Evolutionary conservation across 2,329 filamentous ascomycete genomes (phyloP).

Genomic region (Trichoderma breve): DNA sequence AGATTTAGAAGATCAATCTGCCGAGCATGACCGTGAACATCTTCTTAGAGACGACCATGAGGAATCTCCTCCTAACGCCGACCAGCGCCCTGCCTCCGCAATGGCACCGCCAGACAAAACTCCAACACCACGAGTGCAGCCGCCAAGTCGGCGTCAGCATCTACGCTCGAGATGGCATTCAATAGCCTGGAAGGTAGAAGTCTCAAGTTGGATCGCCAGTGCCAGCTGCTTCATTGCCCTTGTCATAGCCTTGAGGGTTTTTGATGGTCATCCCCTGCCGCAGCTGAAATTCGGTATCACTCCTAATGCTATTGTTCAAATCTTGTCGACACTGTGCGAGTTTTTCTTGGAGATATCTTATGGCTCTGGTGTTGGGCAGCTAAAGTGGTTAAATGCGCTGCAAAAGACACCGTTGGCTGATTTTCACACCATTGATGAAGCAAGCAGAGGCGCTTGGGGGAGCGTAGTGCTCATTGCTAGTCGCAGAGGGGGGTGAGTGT

Average conservation of each 20-base stretch:
- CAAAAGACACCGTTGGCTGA: background rate
- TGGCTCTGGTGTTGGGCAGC: background rate
- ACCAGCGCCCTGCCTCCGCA: background rate
- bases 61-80: background rate
- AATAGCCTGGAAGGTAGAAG: background rate
- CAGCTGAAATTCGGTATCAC: background rate
- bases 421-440: background rate
- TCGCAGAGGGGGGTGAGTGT: constrained; percentile 3
- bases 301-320: background rate
- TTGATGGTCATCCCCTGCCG: background rate
- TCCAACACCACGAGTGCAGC: background rate
- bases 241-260: background rate
- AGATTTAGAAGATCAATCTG: background rate
- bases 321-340: background rate
- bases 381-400: background rate
- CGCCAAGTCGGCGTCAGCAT: background rate
- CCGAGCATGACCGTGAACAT: background rate
- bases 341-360: background rate
- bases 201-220: background rate
- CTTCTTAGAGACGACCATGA: background rate
- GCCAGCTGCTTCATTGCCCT: background rate
- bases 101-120: background rate
- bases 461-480: constrained; percentile 1
- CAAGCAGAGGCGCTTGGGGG: constrained; percentile 5
- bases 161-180: background rate